Conservation (phyloP, 2,329 filamentous ascomycete genomes). For the Ophiosphaerella narmari region DNA sequence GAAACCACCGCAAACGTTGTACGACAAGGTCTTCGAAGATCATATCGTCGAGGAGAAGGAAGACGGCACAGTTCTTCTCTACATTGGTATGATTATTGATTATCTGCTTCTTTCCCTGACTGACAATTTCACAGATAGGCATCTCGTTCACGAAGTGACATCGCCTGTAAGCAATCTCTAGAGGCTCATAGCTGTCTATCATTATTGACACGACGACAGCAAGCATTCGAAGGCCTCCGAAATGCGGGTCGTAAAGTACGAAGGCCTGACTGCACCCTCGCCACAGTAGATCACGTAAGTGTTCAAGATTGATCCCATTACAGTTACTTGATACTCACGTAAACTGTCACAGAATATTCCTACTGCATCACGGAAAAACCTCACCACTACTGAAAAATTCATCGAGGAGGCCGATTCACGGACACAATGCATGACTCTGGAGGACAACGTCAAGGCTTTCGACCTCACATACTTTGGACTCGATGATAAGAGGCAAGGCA, state of each 20-base stretch:
- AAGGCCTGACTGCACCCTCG: slow-evolving; percentile 93
- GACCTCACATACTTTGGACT: slow-evolving; percentile 97
- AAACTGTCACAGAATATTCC: slow-evolving; percentile 75
- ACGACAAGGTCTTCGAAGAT: slow-evolving; percentile 95
- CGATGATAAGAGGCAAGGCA: slow-evolving; percentile 94
- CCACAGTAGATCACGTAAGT: slow-evolving; percentile 92
- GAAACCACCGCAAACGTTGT: slow-evolving; percentile 78
- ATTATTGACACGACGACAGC: slow-evolving; percentile 56
- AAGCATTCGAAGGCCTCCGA: slow-evolving; percentile 95
- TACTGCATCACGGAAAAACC: slow-evolving; percentile 84
- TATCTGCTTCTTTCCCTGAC: slow-evolving; percentile 4
- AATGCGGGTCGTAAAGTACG: slow-evolving; percentile 87
- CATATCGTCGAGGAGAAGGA: slow-evolving; percentile 95
- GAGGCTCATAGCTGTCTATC: neutral
- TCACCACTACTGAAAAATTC: slow-evolving; percentile 92
- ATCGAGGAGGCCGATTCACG: slow-evolving; percentile 94
- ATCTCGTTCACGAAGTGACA: slow-evolving; percentile 97
- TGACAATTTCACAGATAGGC: slow-evolving; percentile 68
- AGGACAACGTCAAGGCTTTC: slow-evolving; percentile 97
- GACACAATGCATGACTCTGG: slow-evolving; percentile 90
- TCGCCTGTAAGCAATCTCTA: slow-evolving; percentile 69
- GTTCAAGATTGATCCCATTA: neutral
- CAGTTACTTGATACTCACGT: neutral
- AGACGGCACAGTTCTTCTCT: slow-evolving; percentile 89
- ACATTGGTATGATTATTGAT: slow-evolving; percentile 73